These are phyloP conservation scores for Musa beccarii DNA, from an alignment of 176 grass and related monocot species.

Conservation along the genomic window DNA sequence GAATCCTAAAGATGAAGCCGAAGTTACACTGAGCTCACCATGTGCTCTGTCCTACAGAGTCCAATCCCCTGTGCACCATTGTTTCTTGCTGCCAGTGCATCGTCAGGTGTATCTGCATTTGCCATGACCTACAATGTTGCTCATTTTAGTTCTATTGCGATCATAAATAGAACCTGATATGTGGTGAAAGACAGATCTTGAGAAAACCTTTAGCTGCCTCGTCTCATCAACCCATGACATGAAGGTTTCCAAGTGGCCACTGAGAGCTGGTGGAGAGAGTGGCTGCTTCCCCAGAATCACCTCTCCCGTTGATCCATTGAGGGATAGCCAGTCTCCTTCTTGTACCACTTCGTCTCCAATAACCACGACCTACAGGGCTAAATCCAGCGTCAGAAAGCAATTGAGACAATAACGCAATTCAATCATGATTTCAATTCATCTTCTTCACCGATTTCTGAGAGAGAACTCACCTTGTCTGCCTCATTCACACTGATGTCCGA, in stretches of 20 bases:
- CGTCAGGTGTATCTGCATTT: slow-evolving; percentile 92
- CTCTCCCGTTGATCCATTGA: slow-evolving; percentile 97
- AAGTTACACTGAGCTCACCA: slow-evolving; percentile 33
- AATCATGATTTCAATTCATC: neutral
- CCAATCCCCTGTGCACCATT: slow-evolving; percentile 98
- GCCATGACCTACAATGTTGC: slow-evolving; percentile 71
- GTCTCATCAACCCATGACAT: slow-evolving; percentile 94
- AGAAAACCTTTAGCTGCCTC: slow-evolving; percentile 61
- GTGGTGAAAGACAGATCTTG: neutral
- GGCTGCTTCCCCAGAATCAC: slow-evolving; percentile 86
- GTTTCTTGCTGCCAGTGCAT: slow-evolving; percentile 75
- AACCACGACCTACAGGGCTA: slow-evolving; percentile 35
- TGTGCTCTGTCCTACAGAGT: slow-evolving; percentile 92
- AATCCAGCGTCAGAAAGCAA: slow-evolving; percentile 3
- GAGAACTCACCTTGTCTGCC: slow-evolving; percentile 45
- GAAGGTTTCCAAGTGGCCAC: slow-evolving; percentile 77
- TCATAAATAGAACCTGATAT: no score
- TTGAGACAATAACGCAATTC: neutral
- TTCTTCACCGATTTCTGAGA: slow-evolving; percentile 10
- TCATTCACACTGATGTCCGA: slow-evolving; percentile 72
- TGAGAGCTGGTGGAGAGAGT: slow-evolving; percentile 71
- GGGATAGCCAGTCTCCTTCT: slow-evolving; percentile 88
- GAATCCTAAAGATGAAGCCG: neutral
- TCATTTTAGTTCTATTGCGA: no score
- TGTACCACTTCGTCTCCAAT: slow-evolving; percentile 47